Percentiles rank a stretch among this genome's conserved stretches.
Evolutionary conservation across 179 eudicot species (phyloP).

Genomic region (Spinacia oleracea): DNA sequence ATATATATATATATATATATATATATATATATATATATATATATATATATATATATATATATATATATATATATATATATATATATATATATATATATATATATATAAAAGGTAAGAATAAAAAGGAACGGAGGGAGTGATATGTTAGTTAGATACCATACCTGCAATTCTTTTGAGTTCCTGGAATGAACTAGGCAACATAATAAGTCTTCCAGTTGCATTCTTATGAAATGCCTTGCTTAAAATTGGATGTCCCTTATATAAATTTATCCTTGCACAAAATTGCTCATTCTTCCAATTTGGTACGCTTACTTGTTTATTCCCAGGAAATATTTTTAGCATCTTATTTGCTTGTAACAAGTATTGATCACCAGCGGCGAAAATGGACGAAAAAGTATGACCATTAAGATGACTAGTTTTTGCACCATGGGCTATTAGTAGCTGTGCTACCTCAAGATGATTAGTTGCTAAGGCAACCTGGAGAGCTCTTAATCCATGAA

Average conservation of each 20-base stretch:
- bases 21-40: too few species aligned
- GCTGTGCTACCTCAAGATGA: constrained; percentile 11
- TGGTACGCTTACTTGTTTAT: neutral
- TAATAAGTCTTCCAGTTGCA: constrained; percentile 53
- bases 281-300: neutral
- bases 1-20: too few species aligned
- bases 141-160: constrained; percentile 11
- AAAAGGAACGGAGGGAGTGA: too few species aligned
- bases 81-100: too few species aligned
- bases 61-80: too few species aligned
- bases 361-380: neutral
- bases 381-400: neutral
- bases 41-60: too few species aligned
- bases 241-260: constrained; percentile 54
- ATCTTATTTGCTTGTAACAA: constrained; percentile 2
- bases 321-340: neutral
- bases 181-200: constrained; percentile 52
- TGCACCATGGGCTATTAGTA: constrained; percentile 20
- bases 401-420: neutral
- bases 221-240: constrained; percentile 23
- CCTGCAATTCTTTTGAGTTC: constrained; percentile 74
- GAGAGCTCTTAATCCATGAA: constrained; percentile 21
- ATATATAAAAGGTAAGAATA: too few species aligned
- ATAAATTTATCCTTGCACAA: constrained; percentile 56
- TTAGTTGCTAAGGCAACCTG: constrained; percentile 15